phyloP scores from a whole-genome alignment of 306 rosid genomes.

The Casuarina equisetifolia region DNA sequence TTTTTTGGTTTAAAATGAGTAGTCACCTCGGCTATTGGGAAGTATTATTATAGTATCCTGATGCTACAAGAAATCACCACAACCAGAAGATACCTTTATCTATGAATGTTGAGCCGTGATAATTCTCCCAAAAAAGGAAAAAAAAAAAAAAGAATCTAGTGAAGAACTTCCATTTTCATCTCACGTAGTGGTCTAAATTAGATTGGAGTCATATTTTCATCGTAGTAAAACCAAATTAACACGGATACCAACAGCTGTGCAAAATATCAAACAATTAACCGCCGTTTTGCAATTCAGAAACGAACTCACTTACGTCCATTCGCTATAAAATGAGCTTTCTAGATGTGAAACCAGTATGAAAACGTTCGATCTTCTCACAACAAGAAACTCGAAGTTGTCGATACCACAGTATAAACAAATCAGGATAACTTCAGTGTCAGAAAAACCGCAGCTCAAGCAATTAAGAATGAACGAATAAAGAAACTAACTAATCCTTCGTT shows the following conservation, averaged over 20 bases:
- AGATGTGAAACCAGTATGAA: neutral
- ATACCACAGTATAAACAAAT: neutral
- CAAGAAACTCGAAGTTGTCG: neutral
- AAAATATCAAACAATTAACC: slow-evolving; percentile 8
- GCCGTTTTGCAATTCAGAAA: neutral
- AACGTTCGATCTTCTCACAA: too few relatives aligned
- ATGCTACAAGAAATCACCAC: neutral
- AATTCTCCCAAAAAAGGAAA: neutral
- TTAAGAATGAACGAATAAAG: neutral
- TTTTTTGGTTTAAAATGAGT: neutral
- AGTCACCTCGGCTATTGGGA: neutral
- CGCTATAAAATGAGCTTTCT: neutral
- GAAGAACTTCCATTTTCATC: neutral
- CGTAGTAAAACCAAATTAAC: neutral
- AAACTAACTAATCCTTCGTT: neutral
- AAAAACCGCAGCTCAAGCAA: neutral
- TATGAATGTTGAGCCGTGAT: neutral
- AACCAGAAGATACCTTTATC: neutral
- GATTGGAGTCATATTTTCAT: neutral
- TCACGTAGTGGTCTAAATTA: neutral
- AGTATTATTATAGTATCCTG: neutral
- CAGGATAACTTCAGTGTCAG: neutral
- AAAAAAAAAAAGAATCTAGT: neutral
- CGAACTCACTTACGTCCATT: neutral
- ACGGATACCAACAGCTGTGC: neutral